Evolutionary conservation across 176 grass and related monocot genomes (phyloP).

Genomic region (Bromus sterilis): DNA sequence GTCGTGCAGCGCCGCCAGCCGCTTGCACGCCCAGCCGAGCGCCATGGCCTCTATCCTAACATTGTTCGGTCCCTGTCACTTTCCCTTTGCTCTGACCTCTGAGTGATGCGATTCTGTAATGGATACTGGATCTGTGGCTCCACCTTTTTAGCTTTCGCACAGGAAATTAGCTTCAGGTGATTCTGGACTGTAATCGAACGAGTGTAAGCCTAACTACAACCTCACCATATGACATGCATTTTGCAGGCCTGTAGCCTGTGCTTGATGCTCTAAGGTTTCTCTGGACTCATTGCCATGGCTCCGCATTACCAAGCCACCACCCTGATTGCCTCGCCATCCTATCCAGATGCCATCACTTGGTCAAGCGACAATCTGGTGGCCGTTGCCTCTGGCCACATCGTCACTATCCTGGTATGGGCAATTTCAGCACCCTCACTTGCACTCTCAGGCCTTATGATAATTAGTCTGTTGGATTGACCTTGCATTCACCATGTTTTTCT

Average conservation of each 20-base stretch:
- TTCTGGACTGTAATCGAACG: background rate
- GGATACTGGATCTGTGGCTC: background rate
- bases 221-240: background rate
- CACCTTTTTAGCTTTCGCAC: background rate
- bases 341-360: constrained; percentile 62
- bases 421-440: background rate
- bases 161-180: background rate
- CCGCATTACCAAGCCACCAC: constrained; percentile 45
- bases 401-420: constrained; percentile 70
- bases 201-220: background rate
- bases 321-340: constrained; percentile 69
- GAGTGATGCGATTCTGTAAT: background rate
- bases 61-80: background rate
- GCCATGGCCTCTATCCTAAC: background rate
- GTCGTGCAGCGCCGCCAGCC: background rate
- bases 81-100: background rate
- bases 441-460: background rate
- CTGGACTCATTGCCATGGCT: constrained; percentile 17
- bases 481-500: background rate
- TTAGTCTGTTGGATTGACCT: background rate
- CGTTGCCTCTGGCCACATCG: constrained; percentile 65
- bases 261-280: background rate
- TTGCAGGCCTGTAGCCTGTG: too few relatives aligned
- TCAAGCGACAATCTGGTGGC: constrained; percentile 81
- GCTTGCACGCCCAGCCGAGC: background rate